Base-by-base conservation (phyloP, 1,139 yeast genomes). In the Debaryomycetaceae sp. region DNA sequence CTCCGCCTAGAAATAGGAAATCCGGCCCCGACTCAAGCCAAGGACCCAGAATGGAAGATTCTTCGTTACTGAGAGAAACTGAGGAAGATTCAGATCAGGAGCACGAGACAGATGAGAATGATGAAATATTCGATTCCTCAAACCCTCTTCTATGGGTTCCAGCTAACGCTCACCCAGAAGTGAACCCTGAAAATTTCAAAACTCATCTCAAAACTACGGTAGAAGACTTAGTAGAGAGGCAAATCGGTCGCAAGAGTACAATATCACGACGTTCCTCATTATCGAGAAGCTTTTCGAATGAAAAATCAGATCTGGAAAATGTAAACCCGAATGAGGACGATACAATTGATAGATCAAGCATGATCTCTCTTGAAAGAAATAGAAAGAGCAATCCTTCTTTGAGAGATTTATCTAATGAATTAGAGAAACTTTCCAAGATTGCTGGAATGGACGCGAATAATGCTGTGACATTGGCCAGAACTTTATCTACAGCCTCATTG, bases 131-230 rank as follows among this genome's bases (percentile, higher is more conserved):
- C 34, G 69, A 66, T 41, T 49, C 66, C 9, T 48, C 60, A 14
- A 63, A 65, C 41, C 51, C 63, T 43, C 63, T 83, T 13, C 68
- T 90, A 42, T 91, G 99, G 99, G 97, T 93, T 1, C 97, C 98
- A 0, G 98, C 98, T 1, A 83, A 82, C 51, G 77, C 89, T 40
- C 99, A 93, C 60, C 98, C 99, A 1, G 93, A 87, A 57, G 80
- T 93, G 14, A 91, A 95, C 34, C 98, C 98, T 1, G 95, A 88
- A 55, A 89, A 87, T 55, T 93, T 90, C 76, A 79, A 85, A 54
- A 79, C 82, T 50, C 90, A 89, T 65, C 88, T 93, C 36, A 87
- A 86, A 56, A 77, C 81, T 42, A 86, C 93, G 23, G 83, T 90
- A 17, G 85, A 87, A 49, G 95, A 86, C 57, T 75, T 89, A 49